These are phyloP conservation scores for Chalciporus sp. DNA, from an alignment of 1,284 basidiomycete species.

Conservation along the genomic window DNA sequence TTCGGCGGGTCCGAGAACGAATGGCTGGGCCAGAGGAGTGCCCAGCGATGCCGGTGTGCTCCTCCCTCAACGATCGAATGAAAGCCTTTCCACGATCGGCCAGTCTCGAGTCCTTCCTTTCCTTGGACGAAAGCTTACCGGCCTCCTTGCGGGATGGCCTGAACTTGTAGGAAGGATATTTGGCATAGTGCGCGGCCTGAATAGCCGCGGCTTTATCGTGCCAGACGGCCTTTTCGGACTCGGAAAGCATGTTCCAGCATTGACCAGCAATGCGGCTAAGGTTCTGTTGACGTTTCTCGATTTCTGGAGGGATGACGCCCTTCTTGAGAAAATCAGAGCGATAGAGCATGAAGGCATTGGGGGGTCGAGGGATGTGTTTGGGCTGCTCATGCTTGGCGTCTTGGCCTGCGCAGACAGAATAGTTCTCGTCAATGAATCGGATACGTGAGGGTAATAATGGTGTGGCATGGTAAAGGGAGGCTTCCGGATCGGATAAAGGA, in stretches of 20 bases:
- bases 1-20: constrained; percentile 1
- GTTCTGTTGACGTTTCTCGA: constrained; percentile 58
- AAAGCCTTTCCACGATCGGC: not conserved
- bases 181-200: constrained; percentile 40
- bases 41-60: not conserved
- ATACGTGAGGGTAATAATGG: constrained; percentile 2
- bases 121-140: constrained; percentile 3
- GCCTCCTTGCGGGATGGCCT: constrained; percentile 41
- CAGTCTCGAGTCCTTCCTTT: constrained; percentile 1
- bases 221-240: constrained; percentile 48
- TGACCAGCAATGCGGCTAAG: constrained; percentile 57
- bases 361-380: constrained; percentile 66
- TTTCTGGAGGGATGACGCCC: constrained; percentile 35
- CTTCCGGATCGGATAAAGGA: constrained; percentile 1
- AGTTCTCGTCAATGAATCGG: constrained; percentile 1
- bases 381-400: not conserved
- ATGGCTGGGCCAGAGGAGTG: constrained; percentile 5
- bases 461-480: constrained; percentile 7
- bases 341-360: constrained; percentile 84
- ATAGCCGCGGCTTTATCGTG: constrained; percentile 42
- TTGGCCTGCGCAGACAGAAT: constrained; percentile 6
- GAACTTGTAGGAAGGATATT: constrained; percentile 50
- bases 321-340: constrained; percentile 70
- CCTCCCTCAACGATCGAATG: not conserved
- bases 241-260: constrained; percentile 51